A percentile compares a stretch with the other conserved stretches of the same genome.
Evolutionary conservation across 805 yeast genomes (phyloP).

Genomic region (Candida sphagnicola): DNA sequence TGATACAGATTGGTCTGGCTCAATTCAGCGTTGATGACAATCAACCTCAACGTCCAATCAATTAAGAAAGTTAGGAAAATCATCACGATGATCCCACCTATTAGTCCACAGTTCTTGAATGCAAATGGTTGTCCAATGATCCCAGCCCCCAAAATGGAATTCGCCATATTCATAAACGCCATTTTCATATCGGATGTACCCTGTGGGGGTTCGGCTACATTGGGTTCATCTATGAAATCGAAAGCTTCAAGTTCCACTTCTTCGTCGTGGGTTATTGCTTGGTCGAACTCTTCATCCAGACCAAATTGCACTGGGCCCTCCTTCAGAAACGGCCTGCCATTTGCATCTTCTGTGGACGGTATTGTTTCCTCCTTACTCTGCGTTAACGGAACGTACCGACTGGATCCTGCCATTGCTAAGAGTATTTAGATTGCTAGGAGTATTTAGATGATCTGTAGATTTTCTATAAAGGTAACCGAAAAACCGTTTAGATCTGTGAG

Average conservation of each 20-base stretch:
- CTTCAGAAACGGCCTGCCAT: too few relatives aligned
- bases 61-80: slow-evolving; percentile 61
- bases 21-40: slow-evolving; percentile 76
- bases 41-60: slow-evolving; percentile 82
- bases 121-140: slow-evolving; percentile 94
- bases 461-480: too few relatives aligned
- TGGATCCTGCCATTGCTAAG: not conserved
- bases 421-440: too few relatives aligned
- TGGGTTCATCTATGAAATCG: slow-evolving; percentile 14
- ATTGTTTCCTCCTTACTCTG: not conserved
- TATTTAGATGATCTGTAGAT: too few relatives aligned
- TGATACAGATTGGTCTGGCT: slow-evolving; percentile 79
- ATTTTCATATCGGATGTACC: slow-evolving; percentile 52
- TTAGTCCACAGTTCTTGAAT: slow-evolving; percentile 70
- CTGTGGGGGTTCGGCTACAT: slow-evolving; percentile 11
- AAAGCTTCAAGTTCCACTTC: slow-evolving; percentile 18
- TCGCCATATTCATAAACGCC: slow-evolving; percentile 98
- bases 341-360: too few relatives aligned
- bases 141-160: slow-evolving; percentile 93
- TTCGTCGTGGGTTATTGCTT: slow-evolving; percentile 5
- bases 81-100: slow-evolving; percentile 67
- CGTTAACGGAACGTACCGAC: not conserved
- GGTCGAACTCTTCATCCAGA: not conserved
- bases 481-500: too few relatives aligned
- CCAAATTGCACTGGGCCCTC: not conserved